Evolutionary conservation across 1,284 basidiomycete species (phyloP).

Genomic region (Xerocomus minutiporus): DNA sequence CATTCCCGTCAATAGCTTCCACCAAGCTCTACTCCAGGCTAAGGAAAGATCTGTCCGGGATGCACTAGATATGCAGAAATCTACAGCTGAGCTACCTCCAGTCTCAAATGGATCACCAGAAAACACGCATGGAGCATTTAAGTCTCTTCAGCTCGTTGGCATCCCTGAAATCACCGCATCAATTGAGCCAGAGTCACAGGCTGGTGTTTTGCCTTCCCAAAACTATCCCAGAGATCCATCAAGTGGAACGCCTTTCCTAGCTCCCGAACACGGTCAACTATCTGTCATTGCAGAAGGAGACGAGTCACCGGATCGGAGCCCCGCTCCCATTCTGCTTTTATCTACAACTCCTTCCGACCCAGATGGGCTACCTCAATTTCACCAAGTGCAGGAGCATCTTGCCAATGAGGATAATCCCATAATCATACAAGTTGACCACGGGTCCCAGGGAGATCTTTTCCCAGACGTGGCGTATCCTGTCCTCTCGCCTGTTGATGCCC

Average conservation of each 20-base stretch:
- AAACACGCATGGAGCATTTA: not conserved
- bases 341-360: conserved; percentile 2
- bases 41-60: conserved; percentile 26
- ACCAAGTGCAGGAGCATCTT: not conserved
- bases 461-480: not conserved
- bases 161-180: conserved; percentile 8
- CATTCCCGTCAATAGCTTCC: conserved; percentile 45
- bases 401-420: not conserved
- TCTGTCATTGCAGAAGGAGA: conserved; percentile 72
- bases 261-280: conserved; percentile 35
- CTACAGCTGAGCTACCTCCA: not conserved
- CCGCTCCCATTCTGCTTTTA: conserved; percentile 18
- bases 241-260: conserved; percentile 7
- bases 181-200: conserved; percentile 6
- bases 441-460: not conserved
- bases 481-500: conserved; percentile 31
- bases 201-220: conserved; percentile 1
- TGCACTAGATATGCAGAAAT: not conserved
- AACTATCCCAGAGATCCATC: not conserved
- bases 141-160: conserved; percentile 4
- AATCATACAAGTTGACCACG: not conserved
- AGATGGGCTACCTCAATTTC: not conserved
- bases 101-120: not conserved
- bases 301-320: conserved; percentile 46
- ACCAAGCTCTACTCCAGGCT: conserved; percentile 45